Percentiles rank a stretch among this genome's conserved stretches.
These are phyloP conservation scores for Solanum dulcamara DNA, from an alignment of 257 asterid genomes.

Conservation along the genomic window DNA sequence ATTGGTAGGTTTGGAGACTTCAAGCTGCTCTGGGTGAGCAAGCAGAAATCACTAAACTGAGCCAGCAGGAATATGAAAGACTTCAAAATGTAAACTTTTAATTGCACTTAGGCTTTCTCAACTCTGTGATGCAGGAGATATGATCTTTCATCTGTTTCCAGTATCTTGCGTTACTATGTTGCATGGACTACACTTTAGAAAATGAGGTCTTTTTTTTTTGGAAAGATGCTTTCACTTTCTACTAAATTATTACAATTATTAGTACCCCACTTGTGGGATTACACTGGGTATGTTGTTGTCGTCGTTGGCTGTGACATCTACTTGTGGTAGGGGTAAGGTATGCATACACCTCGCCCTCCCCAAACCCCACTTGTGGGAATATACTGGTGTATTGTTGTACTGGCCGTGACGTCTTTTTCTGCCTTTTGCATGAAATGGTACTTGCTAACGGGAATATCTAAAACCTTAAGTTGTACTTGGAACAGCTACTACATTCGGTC, in stretches of 20 bases:
- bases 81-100: slow-evolving; percentile 65
- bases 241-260: not conserved
- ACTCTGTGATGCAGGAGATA: not conserved
- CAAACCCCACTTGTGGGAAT: not conserved
- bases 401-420: not conserved
- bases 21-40: slow-evolving; percentile 99
- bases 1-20: slow-evolving; percentile 92
- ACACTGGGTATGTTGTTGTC: not conserved
- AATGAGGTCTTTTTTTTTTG: not conserved
- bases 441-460: not conserved
- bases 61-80: slow-evolving; percentile 94
- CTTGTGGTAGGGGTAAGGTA: not conserved
- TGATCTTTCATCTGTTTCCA: not conserved
- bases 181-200: not conserved
- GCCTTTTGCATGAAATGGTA: not conserved
- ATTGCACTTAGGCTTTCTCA: not conserved
- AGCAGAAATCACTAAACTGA: slow-evolving; percentile 83
- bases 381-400: not conserved
- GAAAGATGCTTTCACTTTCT: not conserved
- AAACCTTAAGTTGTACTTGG: not conserved
- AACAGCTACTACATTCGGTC: not conserved
- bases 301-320: not conserved
- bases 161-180: not conserved
- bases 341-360: not conserved
- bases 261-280: not conserved